Percentiles rank a stretch among this genome's conserved stretches.
These are phyloP conservation scores for Adansonia grandidieri DNA, from an alignment of 441 rosid species.

Conservation along the genomic window DNA sequence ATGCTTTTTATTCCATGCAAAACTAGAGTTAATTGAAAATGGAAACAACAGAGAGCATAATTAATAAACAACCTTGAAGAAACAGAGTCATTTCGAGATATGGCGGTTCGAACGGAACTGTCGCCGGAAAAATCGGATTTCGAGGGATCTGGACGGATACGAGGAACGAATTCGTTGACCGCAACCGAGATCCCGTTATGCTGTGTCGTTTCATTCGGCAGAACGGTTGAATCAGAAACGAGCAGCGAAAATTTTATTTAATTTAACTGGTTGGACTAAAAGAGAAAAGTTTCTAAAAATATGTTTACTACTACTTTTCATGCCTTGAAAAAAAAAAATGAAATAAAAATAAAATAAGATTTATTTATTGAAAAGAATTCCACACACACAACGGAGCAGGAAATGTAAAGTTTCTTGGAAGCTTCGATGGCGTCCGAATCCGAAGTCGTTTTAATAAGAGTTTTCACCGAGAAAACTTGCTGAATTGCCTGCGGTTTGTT, in stretches of 20 bases:
- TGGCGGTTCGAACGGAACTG: slow-evolving; percentile 20
- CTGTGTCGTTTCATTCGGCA: slow-evolving; percentile 37
- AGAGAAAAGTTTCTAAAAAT: background rate
- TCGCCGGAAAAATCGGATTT: slow-evolving; percentile 31
- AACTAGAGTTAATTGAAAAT: background rate
- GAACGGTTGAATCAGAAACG: slow-evolving; percentile 40
- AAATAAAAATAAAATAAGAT: background rate
- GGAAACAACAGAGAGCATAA: background rate
- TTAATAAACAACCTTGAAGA: slow-evolving; percentile 43
- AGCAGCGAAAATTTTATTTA: slow-evolving; percentile 33
- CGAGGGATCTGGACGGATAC: slow-evolving; percentile 31
- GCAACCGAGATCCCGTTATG: slow-evolving; percentile 31
- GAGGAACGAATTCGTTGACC: slow-evolving; percentile 30
- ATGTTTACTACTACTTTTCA: background rate
- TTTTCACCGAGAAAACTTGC: slow-evolving; percentile 53
- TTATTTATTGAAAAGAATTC: background rate
- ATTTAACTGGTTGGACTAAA: background rate
- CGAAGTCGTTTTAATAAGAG: slow-evolving; percentile 42
- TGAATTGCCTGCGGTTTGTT: slow-evolving; percentile 61
- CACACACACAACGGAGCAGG: slow-evolving; percentile 36
- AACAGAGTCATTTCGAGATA: slow-evolving; percentile 36
- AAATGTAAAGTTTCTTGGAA: slow-evolving; percentile 40
- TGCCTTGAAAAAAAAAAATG: slow-evolving; percentile 5
- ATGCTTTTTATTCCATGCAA: slow-evolving; percentile 14
- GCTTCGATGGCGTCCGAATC: slow-evolving; percentile 43